phyloP scores from a whole-genome alignment of 306 rosid genomes.

The Dicorynia guianensis region DNA sequence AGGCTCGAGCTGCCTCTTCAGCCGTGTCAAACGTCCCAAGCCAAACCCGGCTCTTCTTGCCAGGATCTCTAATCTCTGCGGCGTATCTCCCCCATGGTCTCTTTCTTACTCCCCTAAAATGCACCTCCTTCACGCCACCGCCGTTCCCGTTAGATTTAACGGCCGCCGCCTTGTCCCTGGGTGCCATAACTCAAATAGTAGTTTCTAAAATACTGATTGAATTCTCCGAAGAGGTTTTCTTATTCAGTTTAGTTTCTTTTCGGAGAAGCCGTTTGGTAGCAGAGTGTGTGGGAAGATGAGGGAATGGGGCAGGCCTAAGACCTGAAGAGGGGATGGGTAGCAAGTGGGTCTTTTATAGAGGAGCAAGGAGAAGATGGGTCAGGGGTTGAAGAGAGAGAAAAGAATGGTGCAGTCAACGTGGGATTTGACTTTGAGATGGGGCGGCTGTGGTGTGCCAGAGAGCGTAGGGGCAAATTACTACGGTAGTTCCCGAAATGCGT shows the following conservation, averaged over 20 bases:
- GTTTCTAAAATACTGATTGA: no score
- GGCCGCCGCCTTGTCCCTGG: slow-evolving; percentile 61
- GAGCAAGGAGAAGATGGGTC: neutral
- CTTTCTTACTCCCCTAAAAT: slow-evolving; percentile 95
- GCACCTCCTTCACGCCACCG: slow-evolving; percentile 64
- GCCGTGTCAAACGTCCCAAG: slow-evolving; percentile 97
- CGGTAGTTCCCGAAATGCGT: slow-evolving; percentile 61
- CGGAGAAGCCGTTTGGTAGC: neutral
- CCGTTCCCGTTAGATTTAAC: slow-evolving; percentile 41
- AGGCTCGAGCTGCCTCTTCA: slow-evolving; percentile 93
- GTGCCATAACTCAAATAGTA: slow-evolving; percentile 61
- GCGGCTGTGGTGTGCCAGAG: slow-evolving; percentile 46
- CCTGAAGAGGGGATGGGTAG: slow-evolving; percentile 7
- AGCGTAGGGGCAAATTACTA: slow-evolving; percentile 43
- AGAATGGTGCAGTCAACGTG: slow-evolving; percentile 55
- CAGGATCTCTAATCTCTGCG: slow-evolving; percentile 95
- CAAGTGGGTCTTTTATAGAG: slow-evolving; percentile 49
- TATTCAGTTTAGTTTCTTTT: no score
- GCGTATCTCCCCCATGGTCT: slow-evolving; percentile 99
- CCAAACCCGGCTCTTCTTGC: slow-evolving; percentile 99
- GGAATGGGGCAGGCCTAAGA: neutral
- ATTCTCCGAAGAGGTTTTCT: neutral
- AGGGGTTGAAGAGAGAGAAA: neutral
- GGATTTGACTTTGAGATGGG: slow-evolving; percentile 68
- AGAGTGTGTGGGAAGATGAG: neutral